Evolutionary conservation across 257 asterid genomes (phyloP).

Genomic region (Verbascum thapsus): DNA sequence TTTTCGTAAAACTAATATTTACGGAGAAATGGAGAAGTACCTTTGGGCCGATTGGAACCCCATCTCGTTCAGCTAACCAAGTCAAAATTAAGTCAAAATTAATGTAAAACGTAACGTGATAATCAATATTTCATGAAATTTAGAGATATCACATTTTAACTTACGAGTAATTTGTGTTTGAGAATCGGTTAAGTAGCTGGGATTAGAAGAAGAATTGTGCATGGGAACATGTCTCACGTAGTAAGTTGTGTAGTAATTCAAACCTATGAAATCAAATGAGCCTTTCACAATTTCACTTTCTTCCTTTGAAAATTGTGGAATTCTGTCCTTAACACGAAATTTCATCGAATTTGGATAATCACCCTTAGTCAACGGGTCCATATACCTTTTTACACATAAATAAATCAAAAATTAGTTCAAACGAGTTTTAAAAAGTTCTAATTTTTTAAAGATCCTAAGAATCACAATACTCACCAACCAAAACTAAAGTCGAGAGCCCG

Average conservation of each 20-base stretch:
- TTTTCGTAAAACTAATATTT: no score
- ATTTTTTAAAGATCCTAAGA: no score
- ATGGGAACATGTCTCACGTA: constrained; percentile 18
- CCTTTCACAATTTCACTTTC: constrained; percentile 29
- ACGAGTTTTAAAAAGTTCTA: no score
- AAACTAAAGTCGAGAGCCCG: constrained; percentile 29
- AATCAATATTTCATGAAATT: neutral
- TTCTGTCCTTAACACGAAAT: constrained; percentile 15
- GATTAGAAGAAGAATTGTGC: neutral
- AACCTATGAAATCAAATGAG: constrained; percentile 28
- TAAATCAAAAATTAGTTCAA: neutral
- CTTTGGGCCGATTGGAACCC: constrained; percentile 28
- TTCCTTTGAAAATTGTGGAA: constrained; percentile 26
- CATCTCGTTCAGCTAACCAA: constrained; percentile 24
- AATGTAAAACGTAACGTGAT: no score
- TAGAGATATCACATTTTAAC: neutral
- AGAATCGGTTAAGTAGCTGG: constrained; percentile 24
- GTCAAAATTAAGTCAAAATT: neutral
- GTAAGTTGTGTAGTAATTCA: constrained; percentile 28
- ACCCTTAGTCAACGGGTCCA: constrained; percentile 27
- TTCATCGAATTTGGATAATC: constrained; percentile 29
- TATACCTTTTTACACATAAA: constrained; percentile 22
- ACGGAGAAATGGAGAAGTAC: neutral
- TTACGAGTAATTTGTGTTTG: constrained; percentile 20
- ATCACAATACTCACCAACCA: constrained; percentile 22